These are phyloP conservation scores for Ganoderma sp. DNA, from an alignment of 1,284 basidiomycete species.

Conservation along the genomic window DNA sequence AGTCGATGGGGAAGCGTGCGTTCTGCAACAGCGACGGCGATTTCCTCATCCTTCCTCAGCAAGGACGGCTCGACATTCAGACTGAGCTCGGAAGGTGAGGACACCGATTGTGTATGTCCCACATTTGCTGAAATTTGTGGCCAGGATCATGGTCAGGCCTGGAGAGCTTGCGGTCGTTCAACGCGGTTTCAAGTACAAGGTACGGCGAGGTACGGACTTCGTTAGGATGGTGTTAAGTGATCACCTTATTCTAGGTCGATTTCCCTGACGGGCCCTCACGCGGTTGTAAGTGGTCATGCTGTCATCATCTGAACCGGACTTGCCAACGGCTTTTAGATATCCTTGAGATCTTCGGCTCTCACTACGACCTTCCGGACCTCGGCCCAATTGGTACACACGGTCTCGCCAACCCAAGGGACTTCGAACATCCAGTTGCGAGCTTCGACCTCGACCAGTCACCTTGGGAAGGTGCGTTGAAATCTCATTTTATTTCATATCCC, in stretches of 20 bases:
- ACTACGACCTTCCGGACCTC: constrained; percentile 69
- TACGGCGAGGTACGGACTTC: constrained; percentile 29
- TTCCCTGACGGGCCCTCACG: constrained; percentile 63
- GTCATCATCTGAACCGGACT: background rate
- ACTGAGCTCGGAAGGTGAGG: constrained; percentile 71
- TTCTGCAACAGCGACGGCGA: constrained; percentile 75
- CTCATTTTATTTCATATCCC: background rate
- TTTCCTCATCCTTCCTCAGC: constrained; percentile 70
- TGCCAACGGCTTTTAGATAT: constrained; percentile 15
- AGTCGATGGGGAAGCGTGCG: constrained; percentile 67
- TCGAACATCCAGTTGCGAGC: constrained; percentile 64
- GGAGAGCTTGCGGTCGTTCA: constrained; percentile 71
- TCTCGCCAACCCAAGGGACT: constrained; percentile 68
- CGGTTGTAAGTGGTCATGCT: constrained; percentile 47
- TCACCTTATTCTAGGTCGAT: constrained; percentile 41
- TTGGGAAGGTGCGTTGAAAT: constrained; percentile 55
- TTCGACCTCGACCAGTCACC: constrained; percentile 67
- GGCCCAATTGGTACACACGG: constrained; percentile 70
- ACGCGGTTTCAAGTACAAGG: constrained; percentile 71
- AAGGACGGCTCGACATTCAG: constrained; percentile 69
- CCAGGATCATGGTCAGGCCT: constrained; percentile 61
- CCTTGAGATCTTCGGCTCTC: constrained; percentile 67
- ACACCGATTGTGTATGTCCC: background rate
- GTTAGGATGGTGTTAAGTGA: background rate
- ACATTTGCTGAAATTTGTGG: background rate